These are phyloP conservation scores for Straminergon stramineum DNA, from an alignment of 225 moss, liverwort and hornwort species.

Conservation along the genomic window DNA sequence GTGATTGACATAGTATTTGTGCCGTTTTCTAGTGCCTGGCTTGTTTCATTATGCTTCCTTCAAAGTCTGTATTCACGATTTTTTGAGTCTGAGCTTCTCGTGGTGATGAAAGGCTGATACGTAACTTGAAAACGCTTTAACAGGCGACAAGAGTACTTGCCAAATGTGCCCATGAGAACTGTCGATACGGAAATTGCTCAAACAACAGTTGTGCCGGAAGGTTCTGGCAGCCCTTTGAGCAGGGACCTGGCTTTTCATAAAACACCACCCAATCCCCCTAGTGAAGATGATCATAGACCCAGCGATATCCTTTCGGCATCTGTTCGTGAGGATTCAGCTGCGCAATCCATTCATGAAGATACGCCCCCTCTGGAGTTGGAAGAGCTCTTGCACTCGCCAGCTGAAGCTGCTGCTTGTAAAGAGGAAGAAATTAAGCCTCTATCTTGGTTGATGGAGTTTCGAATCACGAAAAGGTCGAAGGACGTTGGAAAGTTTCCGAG, in stretches of 20 bases:
- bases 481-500: conserved; percentile 53
- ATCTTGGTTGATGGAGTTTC: conserved; percentile 41
- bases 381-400: conserved; percentile 10
- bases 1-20: neutral
- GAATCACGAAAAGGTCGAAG: conserved; percentile 17
- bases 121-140: neutral
- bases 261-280: neutral
- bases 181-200: conserved; percentile 53
- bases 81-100: neutral
- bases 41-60: neutral
- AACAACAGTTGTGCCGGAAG: conserved; percentile 25
- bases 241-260: conserved; percentile 17
- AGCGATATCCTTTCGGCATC: neutral
- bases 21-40: neutral
- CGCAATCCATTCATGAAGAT: neutral
- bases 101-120: neutral
- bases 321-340: conserved; percentile 13
- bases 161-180: conserved; percentile 82
- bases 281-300: conserved; percentile 5
- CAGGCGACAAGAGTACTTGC: conserved; percentile 85
- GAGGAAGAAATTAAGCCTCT: conserved; percentile 21
- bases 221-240: conserved; percentile 44
- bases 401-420: conserved; percentile 7
- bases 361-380: conserved; percentile 3
- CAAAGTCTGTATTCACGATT: neutral